These are phyloP conservation scores for Penicillium digitatum DNA, from an alignment of 2,329 filamentous ascomycete genomes.

Conservation along the genomic window DNA sequence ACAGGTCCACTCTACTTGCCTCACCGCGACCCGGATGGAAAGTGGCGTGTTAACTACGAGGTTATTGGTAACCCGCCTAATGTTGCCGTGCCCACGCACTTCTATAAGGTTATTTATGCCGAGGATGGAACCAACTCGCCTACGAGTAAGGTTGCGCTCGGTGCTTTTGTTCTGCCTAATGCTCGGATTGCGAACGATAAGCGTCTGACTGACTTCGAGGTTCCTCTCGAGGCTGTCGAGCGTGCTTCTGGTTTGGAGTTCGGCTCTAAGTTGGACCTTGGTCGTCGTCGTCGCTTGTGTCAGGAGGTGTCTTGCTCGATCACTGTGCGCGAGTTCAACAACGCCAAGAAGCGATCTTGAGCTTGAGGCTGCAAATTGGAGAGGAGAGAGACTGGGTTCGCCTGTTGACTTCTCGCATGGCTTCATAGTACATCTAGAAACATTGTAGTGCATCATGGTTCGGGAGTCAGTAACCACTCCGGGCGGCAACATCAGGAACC, in stretches of 20 bases:
- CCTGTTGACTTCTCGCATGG: not conserved
- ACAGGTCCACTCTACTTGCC: conserved; percentile 94
- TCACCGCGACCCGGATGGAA: conserved; percentile 78
- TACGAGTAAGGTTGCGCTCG: conserved; percentile 74
- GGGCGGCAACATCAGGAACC: conserved; percentile 11
- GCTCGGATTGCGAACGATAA: conserved; percentile 82
- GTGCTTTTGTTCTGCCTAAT: conserved; percentile 93
- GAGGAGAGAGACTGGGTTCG: not conserved
- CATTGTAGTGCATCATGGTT: conserved; percentile 25
- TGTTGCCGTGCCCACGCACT: conserved; percentile 94
- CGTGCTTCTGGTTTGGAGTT: conserved; percentile 90
- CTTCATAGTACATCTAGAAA: conserved; percentile 23
- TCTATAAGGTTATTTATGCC: conserved; percentile 98
- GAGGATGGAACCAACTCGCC: conserved; percentile 66
- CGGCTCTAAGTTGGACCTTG: conserved; percentile 68
- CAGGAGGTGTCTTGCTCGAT: conserved; percentile 80
- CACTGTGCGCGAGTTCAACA: conserved; percentile 73
- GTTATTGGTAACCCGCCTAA: conserved; percentile 91
- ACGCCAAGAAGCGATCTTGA: conserved; percentile 47
- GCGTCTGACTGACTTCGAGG: conserved; percentile 86
- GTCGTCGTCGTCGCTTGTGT: conserved; percentile 75
- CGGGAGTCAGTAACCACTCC: conserved; percentile 21
- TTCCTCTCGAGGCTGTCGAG: conserved; percentile 88
- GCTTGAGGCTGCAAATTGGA: not conserved
- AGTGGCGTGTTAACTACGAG: conserved; percentile 95